Evolutionary conservation across 192 early-diverging fungal genomes (phyloP), one percentile per base, ranked within the genome.

Genomic region (Chytriomyces sp.): DNA sequence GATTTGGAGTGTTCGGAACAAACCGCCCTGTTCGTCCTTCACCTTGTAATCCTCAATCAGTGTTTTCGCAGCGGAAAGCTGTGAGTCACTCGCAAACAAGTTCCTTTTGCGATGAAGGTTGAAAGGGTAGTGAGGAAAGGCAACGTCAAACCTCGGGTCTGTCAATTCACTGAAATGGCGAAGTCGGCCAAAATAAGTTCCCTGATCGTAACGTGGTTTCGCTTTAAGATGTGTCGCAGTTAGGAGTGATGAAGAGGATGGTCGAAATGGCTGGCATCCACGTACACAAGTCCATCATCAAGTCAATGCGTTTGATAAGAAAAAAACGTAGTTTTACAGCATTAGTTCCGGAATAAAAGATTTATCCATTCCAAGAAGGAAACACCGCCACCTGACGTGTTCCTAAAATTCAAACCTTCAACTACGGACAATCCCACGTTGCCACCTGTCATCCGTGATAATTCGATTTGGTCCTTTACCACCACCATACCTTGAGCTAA

Each of bases 101-200:
- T 89, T 93, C 61, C 87, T 83, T 5, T 6, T 52, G n/a, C 26
- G 60, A 17, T 38, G 37, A 17, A 8, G 30, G 33, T 37, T 30
- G 14, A 62, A 62, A n/a, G 60, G 12, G 60, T 25, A 34, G 14
- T 5, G 6, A 62, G 36, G 34, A 52, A 12, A 44, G 28, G 19
- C 14, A 52, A 8, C 12, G 39, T n/a, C 33, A 34, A 59, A 87
- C 86, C 85, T 63, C 30, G 89, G 89, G 75, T 92, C 84, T 8
- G 92, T 93, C 12, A 94, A 58, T 59, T 89, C 83, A 17, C 89
- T 79, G 76, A 94, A 94, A 70, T 93, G 91, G 52, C 81, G 59
- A 40, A 94, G 79, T 28, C 93, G 82, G 30, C 93, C 93, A 41
- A 81, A 74, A 75, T 94, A 94, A 0, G 87, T 92, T 25, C 79